Conservation (phyloP, 306 rosid species). For the Vigna reflexopilosa region DNA sequence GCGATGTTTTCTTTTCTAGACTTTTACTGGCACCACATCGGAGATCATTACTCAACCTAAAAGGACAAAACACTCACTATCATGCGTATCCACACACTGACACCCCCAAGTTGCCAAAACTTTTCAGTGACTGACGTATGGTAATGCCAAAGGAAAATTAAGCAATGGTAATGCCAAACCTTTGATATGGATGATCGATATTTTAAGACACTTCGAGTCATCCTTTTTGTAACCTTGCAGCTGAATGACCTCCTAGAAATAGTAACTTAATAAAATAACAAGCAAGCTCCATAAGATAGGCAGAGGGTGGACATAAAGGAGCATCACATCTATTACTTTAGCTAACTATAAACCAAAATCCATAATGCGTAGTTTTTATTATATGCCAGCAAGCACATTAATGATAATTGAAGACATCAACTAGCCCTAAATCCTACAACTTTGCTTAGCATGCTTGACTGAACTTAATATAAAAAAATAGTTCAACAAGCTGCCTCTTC, state of each 20-base stretch:
- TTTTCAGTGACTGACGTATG: background rate
- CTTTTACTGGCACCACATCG: background rate
- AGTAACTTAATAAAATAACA: background rate
- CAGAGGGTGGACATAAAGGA: background rate
- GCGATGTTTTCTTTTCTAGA: background rate
- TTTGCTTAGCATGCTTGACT: background rate
- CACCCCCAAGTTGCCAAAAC: background rate
- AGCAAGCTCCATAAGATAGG: background rate
- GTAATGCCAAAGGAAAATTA: background rate
- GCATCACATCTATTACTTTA: background rate
- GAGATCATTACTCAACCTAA: constrained; percentile 6
- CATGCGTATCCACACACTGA: background rate
- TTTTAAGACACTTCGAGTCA: background rate
- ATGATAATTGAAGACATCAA: background rate
- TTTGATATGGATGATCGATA: background rate
- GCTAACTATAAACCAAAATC: background rate
- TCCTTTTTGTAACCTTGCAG: background rate
- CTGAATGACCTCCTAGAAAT: background rate
- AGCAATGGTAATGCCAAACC: background rate
- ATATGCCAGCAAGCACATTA: background rate
- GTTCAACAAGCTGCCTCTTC: too few relatives aligned
- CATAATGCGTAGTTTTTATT: background rate
- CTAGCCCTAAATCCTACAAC: background rate
- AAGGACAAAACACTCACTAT: background rate
- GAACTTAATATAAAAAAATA: background rate